A percentile compares a stretch with the other conserved stretches of the same genome.
These are phyloP conservation scores for Suillus weaverae DNA, from an alignment of 768 basidiomycete genomes.

Conservation along the genomic window DNA sequence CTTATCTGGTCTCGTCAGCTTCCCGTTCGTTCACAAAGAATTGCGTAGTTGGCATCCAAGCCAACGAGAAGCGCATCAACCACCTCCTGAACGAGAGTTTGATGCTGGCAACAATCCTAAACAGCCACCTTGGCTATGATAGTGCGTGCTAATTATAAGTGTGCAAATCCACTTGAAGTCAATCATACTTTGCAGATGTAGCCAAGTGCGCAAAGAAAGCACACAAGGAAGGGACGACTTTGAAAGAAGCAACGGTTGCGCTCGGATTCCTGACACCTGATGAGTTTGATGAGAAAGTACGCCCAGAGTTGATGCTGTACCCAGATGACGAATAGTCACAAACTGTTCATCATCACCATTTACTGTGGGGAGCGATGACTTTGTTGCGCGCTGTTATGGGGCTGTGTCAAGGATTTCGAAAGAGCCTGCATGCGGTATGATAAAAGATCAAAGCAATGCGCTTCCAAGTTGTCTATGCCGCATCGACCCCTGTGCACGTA, in stretches of 20 bases:
- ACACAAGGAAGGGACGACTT: conserved; percentile 95
- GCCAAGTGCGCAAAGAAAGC: conserved; percentile 99
- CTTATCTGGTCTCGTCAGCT: conserved; percentile 40
- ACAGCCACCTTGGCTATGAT: conserved; percentile 95
- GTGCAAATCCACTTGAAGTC: neutral
- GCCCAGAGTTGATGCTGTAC: conserved; percentile 87
- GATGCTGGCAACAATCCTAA: conserved; percentile 97
- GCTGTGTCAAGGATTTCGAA: neutral
- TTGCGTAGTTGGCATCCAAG: conserved; percentile 94
- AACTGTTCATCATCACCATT: neutral
- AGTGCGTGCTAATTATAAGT: conserved; percentile 53
- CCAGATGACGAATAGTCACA: conserved; percentile 51
- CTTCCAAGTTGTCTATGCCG: neutral
- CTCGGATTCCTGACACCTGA: conserved; percentile 84
- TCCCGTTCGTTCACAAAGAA: conserved; percentile 95
- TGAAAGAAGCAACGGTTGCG: conserved; percentile 91
- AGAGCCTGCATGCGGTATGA: neutral
- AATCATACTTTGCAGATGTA: conserved; percentile 61
- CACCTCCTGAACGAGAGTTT: conserved; percentile 90
- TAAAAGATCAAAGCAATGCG: neutral
- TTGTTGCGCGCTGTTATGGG: neutral
- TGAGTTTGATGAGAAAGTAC: conserved; percentile 93
- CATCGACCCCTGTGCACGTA: neutral
- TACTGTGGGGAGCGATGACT: neutral
- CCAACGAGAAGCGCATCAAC: conserved; percentile 92